phyloP scores from a whole-genome alignment of 768 basidiomycete species.

The Piloderma croceum region DNA sequence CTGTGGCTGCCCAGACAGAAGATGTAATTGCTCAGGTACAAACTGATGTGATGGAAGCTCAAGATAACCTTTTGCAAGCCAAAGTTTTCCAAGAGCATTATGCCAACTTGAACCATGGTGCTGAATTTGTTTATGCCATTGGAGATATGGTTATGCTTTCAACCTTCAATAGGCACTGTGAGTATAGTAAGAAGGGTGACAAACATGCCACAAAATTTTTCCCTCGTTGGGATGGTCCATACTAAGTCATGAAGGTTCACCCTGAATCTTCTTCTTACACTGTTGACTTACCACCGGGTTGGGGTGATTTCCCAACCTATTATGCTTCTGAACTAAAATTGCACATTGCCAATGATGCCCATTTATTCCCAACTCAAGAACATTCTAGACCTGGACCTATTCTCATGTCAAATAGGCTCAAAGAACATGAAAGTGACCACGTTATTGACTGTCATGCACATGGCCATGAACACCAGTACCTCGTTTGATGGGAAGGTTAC shows the following conservation, averaged over 20 bases:
- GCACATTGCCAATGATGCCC: slow-evolving; percentile 6
- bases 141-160: slow-evolving; percentile 13
- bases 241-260: slow-evolving; percentile 2
- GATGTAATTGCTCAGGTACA: slow-evolving; percentile 11
- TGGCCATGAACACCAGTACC: no score
- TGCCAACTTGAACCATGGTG: slow-evolving; percentile 3
- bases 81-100: slow-evolving; percentile 10
- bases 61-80: slow-evolving; percentile 18
- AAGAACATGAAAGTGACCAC: no score
- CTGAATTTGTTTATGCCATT: not conserved
- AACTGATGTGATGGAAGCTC: slow-evolving; percentile 17
- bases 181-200: not conserved
- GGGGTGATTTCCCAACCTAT: slow-evolving; percentile 8
- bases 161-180: not conserved
- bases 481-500: no score
- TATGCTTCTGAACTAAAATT: slow-evolving; percentile 6
- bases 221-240: slow-evolving; percentile 16
- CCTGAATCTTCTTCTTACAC: slow-evolving; percentile 11
- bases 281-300: slow-evolving; percentile 11
- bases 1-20: not conserved
- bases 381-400: no score
- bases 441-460: no score
- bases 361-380: slow-evolving; percentile 14
- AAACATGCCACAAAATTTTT: slow-evolving; percentile 3
- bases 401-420: no score